phyloP scores from a whole-genome alignment of 1,284 basidiomycete species.

The Trametes versicolor region DNA sequence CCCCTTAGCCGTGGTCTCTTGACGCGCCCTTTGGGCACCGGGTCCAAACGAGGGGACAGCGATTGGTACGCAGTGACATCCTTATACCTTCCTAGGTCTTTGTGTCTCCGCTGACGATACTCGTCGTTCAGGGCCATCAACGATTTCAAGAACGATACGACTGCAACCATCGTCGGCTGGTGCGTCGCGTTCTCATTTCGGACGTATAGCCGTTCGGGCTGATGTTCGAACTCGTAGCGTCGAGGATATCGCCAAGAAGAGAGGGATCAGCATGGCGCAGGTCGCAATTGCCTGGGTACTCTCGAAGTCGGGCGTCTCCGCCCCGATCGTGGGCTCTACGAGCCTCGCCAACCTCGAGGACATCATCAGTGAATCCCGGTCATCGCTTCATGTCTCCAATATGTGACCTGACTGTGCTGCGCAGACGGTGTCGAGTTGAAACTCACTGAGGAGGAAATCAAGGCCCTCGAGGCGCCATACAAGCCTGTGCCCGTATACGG shows the following conservation, averaged over 20 bases:
- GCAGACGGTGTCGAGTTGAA: constrained; percentile 28
- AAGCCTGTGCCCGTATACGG: constrained; percentile 32
- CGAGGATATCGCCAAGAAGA: constrained; percentile 49
- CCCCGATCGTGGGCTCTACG: constrained; percentile 52
- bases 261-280: constrained; percentile 49
- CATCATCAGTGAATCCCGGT: constrained; percentile 36
- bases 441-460: constrained; percentile 35
- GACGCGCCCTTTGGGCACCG: constrained; percentile 50
- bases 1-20: constrained; percentile 60
- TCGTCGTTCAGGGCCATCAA: constrained; percentile 17
- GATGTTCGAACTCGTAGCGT: constrained; percentile 40
- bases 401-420: not conserved
- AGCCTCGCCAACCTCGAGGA: constrained; percentile 47
- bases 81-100: no score
- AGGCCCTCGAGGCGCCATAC: constrained; percentile 37
- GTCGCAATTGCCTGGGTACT: constrained; percentile 50
- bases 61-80: constrained; percentile 49
- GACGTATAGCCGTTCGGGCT: not conserved
- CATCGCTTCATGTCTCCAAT: not conserved
- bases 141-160: constrained; percentile 12
- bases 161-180: constrained; percentile 39
- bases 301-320: constrained; percentile 42
- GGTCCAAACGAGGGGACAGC: constrained; percentile 41
- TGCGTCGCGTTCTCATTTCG: not conserved
- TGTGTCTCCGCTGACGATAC: not conserved